Percentiles rank a stretch among this genome's conserved stretches.
Conservation (phyloP, 2,329 filamentous ascomycete species). For the Scolecobasidium constrictum region DNA sequence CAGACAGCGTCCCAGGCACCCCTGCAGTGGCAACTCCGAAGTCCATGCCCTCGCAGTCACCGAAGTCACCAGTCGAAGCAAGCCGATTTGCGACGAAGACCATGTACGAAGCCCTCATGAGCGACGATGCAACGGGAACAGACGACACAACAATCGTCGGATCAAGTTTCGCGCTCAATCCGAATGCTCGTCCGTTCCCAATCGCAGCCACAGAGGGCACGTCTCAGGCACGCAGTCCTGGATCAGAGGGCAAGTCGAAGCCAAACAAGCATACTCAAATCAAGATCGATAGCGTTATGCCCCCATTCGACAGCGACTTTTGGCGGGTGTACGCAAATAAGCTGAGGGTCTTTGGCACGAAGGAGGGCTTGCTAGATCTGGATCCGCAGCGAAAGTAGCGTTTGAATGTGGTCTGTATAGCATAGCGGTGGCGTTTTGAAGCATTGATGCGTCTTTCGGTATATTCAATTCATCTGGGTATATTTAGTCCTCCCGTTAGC, state of each 20-base stretch:
- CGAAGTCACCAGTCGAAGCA: neutral
- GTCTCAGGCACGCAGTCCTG: neutral
- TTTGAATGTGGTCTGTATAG: too few species aligned
- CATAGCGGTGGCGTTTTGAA: too few species aligned
- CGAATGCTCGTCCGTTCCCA: neutral
- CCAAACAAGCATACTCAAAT: neutral
- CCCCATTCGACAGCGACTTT: constrained; percentile 39
- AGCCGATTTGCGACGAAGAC: constrained; percentile 6
- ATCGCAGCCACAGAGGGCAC: neutral
- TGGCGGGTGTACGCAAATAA: constrained; percentile 50
- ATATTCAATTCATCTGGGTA: too few species aligned
- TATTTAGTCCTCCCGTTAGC: too few species aligned
- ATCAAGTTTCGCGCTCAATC: neutral
- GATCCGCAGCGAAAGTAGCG: constrained; percentile 5
- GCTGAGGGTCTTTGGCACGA: constrained; percentile 48
- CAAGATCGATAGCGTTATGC: constrained; percentile 29
- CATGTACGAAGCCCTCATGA: constrained; percentile 6
- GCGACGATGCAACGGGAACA: constrained; percentile 17
- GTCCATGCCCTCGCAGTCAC: neutral
- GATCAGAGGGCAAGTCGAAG: too few species aligned
- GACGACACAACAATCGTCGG: neutral
- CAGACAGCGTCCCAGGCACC: neutral
- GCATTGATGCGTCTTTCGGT: too few species aligned
- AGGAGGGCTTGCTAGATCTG: constrained; percentile 27
- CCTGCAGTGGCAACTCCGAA: neutral